Base-by-base conservation (phyloP, 495 filamentous ascomycete genomes). In the Penicillium soppii region DNA sequence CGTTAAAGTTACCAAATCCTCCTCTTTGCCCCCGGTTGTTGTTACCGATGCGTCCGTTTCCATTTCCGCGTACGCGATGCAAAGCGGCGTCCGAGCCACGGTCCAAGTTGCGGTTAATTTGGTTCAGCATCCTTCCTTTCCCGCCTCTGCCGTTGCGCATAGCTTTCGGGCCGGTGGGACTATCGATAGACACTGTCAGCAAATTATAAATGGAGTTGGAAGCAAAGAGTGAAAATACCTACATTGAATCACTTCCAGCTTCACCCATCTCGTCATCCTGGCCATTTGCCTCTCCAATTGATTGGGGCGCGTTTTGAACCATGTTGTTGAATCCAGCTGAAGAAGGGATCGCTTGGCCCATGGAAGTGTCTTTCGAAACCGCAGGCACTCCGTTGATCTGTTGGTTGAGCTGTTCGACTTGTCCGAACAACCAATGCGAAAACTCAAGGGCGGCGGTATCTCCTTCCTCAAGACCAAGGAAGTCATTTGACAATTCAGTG, bases 111-210 rank as follows among this genome's bases (percentile, higher is more conserved):
- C 87, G 88, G 63, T 89, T 86, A 58, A 97, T 80, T 53, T 97
- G 90, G 44, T 90, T 89, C 47, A 97, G 74, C 72, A 97, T 84
- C 30, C 91, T 83, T 58, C 87, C 89, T 47, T 65, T 83, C 33
- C 83, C 80, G 22, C 75, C 75, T 42, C 70, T 74, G 23, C 79
- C 79, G 64, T 88, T 89, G 52, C 94, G 86, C 95, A 98, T 97
- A 4, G 92, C 90, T 68, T 91, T 94, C 19, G 94, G 94, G 35
- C 91, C 94, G 7, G 92, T 97, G 15, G 94, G 94, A 62, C 92
- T 97, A 58, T 40, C 32, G 43, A 43, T 50, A 26, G 62, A 52
- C 15, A 46, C 10, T 39, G 55, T 70, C 33, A 52, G 54, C 35
- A 51, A 17, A n/a, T n/a, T 13, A 7, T 12, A 33, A 12, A 1